Evolutionary conservation across 2,329 filamentous ascomycete genomes (phyloP), one percentile per base, ranked within the genome.

Genomic region (Aureobasidium leucospermi): DNA sequence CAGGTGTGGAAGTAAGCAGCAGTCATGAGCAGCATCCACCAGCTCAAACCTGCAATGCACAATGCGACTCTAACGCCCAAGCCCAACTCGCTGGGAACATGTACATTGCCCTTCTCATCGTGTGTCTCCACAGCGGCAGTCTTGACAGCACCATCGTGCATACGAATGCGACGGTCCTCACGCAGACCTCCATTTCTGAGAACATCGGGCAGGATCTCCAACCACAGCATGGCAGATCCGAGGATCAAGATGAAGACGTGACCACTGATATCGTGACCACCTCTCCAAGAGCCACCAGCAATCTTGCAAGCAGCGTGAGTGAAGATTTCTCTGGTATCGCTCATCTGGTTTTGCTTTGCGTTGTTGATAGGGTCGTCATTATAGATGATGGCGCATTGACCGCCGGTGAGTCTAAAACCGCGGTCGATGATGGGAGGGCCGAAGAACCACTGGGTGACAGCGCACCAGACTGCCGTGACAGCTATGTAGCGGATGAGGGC

Each of bases 21-120:
- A 42, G 94, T 99, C 94, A 99, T 99, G 62, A 97, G 79, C 71
- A 99, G 74, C 94, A 99, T 99, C 90, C 94, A 97, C 78, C 86
- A 83, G 69, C 87, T 90, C 69, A 96, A 68, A 0, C 74, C 85
- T 16, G 88, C 81, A 29, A 96, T 84, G 0, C 69, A 70, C 70
- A 81, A 63, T 66, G 76, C 65, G 68, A 75, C 74, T 63, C 85
- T 82, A 64, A 87, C 76, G 13, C 79, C 83, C 77, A 66, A 75
- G 3, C 67, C 67, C 53, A 69, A 39, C 29, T 69, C 65, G 61
- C 63, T 55, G 3, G 64, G 59, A 28, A 63, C 59, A 4, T 63
- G 75, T 8, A 80, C 75, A 53, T 81, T 65, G 3, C 79, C 76
- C 60, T 82, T 71, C 57, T 67, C 60, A 52, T 69, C 70, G 63